Evolutionary conservation across 2,329 filamentous ascomycete species (phyloP).

Genomic region (Neophaeococcomyces mojaviensis): DNA sequence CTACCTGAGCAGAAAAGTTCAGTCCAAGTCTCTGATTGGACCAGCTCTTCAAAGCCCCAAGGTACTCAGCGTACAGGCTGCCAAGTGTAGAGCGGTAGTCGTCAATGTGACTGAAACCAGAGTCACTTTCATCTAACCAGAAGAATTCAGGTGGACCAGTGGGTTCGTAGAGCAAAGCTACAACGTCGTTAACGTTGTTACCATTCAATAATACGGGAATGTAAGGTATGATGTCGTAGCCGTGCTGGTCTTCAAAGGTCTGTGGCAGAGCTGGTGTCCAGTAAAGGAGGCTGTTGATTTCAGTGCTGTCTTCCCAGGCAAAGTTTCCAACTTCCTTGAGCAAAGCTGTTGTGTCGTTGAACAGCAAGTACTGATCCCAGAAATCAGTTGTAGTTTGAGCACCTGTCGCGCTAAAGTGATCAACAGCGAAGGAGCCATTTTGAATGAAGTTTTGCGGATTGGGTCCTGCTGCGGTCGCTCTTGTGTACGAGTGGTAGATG

Average conservation of each 20-base stretch:
- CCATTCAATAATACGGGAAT: conserved; percentile 29
- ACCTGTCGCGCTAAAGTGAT: conserved; percentile 34
- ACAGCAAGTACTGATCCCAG: conserved; percentile 34
- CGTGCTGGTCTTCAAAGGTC: conserved; percentile 26
- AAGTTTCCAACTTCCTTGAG: conserved; percentile 31
- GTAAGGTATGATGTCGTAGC: conserved; percentile 29
- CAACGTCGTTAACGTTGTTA: conserved; percentile 17
- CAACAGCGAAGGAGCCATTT: conserved; percentile 32
- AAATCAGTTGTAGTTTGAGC: conserved; percentile 32
- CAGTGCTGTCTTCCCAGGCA: conserved; percentile 31
- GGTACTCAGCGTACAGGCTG: conserved; percentile 28
- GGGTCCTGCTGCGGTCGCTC: no score
- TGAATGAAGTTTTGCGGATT: no score
- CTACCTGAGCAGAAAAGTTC: conserved; percentile 33
- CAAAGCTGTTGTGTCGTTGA: conserved; percentile 25
- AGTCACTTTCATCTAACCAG: neutral
- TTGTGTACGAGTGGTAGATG: no score
- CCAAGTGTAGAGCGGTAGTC: conserved; percentile 19
- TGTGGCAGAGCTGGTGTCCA: conserved; percentile 31
- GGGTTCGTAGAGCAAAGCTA: conserved; percentile 13
- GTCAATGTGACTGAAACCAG: conserved; percentile 20
- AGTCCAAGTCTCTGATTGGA: conserved; percentile 26
- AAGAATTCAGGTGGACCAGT: neutral
- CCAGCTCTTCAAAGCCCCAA: no score
- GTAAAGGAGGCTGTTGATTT: conserved; percentile 28